Evolutionary conservation across 257 asterid species (phyloP).

Genomic region (Apocynum venetum): DNA sequence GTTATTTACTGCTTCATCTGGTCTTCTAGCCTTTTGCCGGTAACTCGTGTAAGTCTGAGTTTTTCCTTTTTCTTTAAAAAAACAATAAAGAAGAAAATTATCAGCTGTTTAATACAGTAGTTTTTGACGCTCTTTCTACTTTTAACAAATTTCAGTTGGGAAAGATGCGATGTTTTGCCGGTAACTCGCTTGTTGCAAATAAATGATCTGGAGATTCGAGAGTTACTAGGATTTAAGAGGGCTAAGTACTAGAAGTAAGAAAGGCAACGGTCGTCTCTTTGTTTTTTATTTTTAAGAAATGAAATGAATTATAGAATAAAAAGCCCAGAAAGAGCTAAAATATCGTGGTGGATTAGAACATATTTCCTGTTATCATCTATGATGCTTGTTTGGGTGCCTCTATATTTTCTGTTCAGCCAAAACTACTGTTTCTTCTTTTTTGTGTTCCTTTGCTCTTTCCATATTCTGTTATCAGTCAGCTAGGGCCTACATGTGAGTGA

Average conservation of each 20-base stretch:
- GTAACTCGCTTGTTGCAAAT: background rate
- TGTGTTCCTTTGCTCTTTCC: no score
- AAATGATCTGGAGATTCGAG: background rate
- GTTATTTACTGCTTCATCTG: background rate
- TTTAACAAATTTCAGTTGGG: background rate
- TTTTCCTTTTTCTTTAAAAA: no score
- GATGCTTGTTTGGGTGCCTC: background rate
- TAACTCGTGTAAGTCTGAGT: background rate
- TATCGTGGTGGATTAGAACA: background rate
- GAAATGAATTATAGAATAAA: background rate
- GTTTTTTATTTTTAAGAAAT: background rate
- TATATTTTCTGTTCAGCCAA: background rate
- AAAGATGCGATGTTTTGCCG: background rate
- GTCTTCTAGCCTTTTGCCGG: background rate
- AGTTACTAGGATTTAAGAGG: background rate
- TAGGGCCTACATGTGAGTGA: no score
- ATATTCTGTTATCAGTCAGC: no score
- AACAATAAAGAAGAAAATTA: no score
- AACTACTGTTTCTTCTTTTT: background rate
- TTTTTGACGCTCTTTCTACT: background rate
- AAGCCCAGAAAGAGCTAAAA: background rate
- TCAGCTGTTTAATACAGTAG: background rate
- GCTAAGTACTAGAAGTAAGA: no score
- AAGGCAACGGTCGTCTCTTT: background rate
- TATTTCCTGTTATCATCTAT: background rate